These are phyloP conservation scores for Mucuna pruriens DNA, from an alignment of 306 rosid genomes.

Conservation along the genomic window DNA sequence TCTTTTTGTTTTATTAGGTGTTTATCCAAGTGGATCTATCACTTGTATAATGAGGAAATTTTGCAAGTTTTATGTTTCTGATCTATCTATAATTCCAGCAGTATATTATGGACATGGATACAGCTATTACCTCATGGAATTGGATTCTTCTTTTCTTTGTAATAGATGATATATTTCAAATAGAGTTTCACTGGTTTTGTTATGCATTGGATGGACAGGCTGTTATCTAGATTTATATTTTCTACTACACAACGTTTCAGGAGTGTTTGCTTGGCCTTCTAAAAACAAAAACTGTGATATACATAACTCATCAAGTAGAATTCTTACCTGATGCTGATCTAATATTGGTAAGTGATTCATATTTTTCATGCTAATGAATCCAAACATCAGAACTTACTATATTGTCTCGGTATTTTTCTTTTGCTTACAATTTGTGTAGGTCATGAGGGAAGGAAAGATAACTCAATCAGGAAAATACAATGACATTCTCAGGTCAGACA, in stretches of 20 bases:
- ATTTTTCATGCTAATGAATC: background rate
- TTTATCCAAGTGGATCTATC: background rate
- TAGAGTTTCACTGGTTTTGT: background rate
- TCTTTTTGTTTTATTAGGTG: too few relatives aligned
- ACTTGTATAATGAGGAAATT: background rate
- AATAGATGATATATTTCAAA: background rate
- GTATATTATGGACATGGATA: background rate
- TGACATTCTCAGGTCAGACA: slow-evolving; percentile 59
- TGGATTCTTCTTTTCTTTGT: background rate
- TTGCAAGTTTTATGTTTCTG: background rate
- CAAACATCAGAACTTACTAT: background rate
- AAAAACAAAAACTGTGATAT: slow-evolving; percentile 68
- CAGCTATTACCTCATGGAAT: background rate
- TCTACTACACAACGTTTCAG: slow-evolving; percentile 39
- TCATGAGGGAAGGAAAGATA: slow-evolving; percentile 74
- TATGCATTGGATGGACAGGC: background rate
- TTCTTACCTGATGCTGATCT: slow-evolving; percentile 77
- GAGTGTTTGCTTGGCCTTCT: slow-evolving; percentile 70
- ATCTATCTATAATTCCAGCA: background rate
- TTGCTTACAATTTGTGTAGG: slow-evolving; percentile 46
- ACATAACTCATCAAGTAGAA: slow-evolving; percentile 80
- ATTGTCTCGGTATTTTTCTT: background rate
- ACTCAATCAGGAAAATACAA: slow-evolving; percentile 67
- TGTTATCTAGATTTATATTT: background rate
- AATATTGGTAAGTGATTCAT: slow-evolving; percentile 57